Evolutionary conservation across 768 basidiomycete species (phyloP).

Genomic region (Mycena epipterygia): DNA sequence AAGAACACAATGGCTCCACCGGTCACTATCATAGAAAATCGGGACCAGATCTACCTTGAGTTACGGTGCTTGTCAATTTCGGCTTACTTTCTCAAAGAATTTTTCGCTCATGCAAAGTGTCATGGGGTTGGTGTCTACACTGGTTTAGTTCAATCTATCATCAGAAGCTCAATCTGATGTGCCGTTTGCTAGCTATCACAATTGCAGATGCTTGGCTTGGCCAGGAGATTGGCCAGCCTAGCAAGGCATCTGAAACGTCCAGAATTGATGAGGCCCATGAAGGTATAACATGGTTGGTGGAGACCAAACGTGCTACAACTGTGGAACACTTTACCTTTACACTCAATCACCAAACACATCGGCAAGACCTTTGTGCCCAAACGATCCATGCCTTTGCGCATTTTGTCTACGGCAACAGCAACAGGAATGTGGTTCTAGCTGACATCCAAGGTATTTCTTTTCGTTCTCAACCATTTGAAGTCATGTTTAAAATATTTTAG

Average conservation of each 20-base stretch:
- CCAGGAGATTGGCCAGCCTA: not conserved
- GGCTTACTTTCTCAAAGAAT: not conserved
- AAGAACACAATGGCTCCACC: not conserved
- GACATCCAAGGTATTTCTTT: slow-evolving; percentile 29
- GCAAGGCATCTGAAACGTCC: slow-evolving; percentile 15
- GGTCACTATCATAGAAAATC: not conserved
- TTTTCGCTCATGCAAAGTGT: not conserved
- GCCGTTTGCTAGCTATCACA: not conserved
- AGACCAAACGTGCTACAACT: slow-evolving; percentile 18
- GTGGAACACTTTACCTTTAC: slow-evolving; percentile 30
- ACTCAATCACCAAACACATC: slow-evolving; percentile 6
- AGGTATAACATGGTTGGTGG: slow-evolving; percentile 34
- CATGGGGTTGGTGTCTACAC: not conserved
- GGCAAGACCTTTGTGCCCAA: not conserved
- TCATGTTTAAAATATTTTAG: slow-evolving; percentile 8
- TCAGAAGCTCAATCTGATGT: not conserved
- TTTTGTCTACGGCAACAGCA: slow-evolving; percentile 25
- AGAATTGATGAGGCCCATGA: not conserved
- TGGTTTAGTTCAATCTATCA: not conserved
- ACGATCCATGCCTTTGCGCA: slow-evolving; percentile 34
- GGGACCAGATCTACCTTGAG: not conserved
- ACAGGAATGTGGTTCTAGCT: slow-evolving; percentile 19
- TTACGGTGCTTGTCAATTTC: not conserved
- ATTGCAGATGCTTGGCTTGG: slow-evolving; percentile 7
- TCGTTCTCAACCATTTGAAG: not conserved